Evolutionary conservation across 495 filamentous ascomycete species (phyloP), one percentile per base, ranked within the genome.

Genomic region (Neurospora terricola): DNA sequence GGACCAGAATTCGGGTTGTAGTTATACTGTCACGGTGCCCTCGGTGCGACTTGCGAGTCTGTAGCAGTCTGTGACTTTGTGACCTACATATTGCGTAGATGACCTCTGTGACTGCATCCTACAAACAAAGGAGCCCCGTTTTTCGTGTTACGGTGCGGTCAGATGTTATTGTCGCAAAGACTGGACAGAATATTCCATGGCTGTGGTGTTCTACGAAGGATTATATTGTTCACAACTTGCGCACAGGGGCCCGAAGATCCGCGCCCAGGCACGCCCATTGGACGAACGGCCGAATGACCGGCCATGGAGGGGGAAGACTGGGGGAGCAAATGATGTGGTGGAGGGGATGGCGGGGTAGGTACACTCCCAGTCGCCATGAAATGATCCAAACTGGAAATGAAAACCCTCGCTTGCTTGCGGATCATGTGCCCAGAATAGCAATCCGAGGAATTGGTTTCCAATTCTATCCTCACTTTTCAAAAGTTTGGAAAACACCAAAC

Each of bases 341-440:
- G 23, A 62, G 54, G 54, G 54, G 54, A 62, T 62, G 54, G 54
- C 54, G 54, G 54, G 54, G 54, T 62, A 62, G 48, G 48, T 59
- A 59, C 42, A 45, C 42, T n/a, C 8, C 42, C 7, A 4, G 8
- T 45, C 42, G 45, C n/a, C 21, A 54, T 27, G 12, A 27, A 16
- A 30, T 62, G 54, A 62, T 62, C 23, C 54, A 62, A 62, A 62
- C 23, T 16, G 23, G 54, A 62, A 62, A 62, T 62, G 54, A 62
- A 30, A 62, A 23, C 54, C 54, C 54, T 62, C 54, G 54, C 54
- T 62, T 62, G 45, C 23, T 30, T 16, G 54, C 23, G 54, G 12
- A 62, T 62, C 54, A 62, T 62, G 11, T 30, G 23, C 54, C 54
- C 12, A 62, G 54, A 62, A 62, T 30, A 62, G 54, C 11, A 62